Evolutionary conservation across 2,329 filamentous ascomycete species (phyloP), one percentile per base, ranked within the genome.

Genomic region (Fusarium marasasianum): DNA sequence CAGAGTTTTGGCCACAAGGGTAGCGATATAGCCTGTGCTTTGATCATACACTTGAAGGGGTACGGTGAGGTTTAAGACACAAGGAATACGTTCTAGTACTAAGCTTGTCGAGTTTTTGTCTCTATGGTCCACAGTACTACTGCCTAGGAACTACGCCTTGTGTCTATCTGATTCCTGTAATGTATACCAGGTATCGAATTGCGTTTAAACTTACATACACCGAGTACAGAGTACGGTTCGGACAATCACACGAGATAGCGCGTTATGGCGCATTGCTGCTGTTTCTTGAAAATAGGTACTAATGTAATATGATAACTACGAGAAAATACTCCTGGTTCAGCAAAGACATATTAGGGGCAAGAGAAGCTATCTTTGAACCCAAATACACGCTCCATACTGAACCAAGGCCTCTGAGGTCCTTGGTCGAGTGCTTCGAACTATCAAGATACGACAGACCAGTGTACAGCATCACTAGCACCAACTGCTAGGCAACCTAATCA

Each of bases 401-500:
- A n/a, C 4, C 8, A 54, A 54, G 20, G 35, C 35, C 24, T 29
- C 4, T 12, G 6, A 54, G 8, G n/a, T 17, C 10, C 24, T 24
- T 29, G 35, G 14, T n/a, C 26, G 33, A 54, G 14, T 29, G 20
- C 10, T 29, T 54, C 14, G 7, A 6, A 33, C 47, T 17, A 33
- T 24, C 11, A 11, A 35, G 20, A 22, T 11, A 29, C 5, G 11
- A 12, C 10, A 40, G 6, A 54, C 11, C 4, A 3, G 35, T n/a
- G 17, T 37, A 37, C 22, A 22, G 11, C 17, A n/a, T 55, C 20
- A n/a, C 35, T n/a, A 15, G 8, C 20, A n/a, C 20, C 12, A 2
- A 2, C 2, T 2, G 7, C 12, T 18, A 55, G 14, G 11, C 4
- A 7, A 26, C 5, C 6, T 38, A 3, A 5, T 0, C 1, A 1